A percentile compares a stretch with the other conserved stretches of the same genome.
Evolutionary conservation across 202 grass and related monocot species (phyloP).

Genomic region (Schoenoplectus triqueter): DNA sequence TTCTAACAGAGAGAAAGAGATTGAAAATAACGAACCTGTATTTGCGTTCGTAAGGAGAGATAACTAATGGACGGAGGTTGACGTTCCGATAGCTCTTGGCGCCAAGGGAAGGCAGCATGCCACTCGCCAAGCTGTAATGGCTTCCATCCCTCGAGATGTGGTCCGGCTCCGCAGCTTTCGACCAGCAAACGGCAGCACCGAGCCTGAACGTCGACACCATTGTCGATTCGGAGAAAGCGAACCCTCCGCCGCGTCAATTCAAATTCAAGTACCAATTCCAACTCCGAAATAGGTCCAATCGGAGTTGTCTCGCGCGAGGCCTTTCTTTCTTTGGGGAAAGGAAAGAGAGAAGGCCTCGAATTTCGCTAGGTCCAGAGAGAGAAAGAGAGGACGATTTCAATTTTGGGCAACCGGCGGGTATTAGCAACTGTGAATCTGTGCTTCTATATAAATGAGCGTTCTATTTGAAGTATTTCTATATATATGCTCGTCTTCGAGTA

Average conservation of each 20-base stretch:
- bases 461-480: too few relatives aligned
- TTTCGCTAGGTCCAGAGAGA: background rate
- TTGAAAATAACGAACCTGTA: slow-evolving; percentile 59
- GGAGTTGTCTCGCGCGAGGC: background rate
- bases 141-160: slow-evolving; percentile 79
- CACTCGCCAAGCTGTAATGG: slow-evolving; percentile 90
- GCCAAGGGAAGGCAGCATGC: slow-evolving; percentile 89
- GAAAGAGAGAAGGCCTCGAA: background rate
- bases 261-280: background rate
- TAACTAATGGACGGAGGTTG: slow-evolving; percentile 65
- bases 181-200: slow-evolving; percentile 9
- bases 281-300: background rate
- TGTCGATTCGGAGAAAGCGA: background rate
- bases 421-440: too few relatives aligned
- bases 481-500: too few relatives aligned
- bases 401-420: too few relatives aligned
- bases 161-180: slow-evolving; percentile 37
- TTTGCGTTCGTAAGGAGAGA: slow-evolving; percentile 77
- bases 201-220: slow-evolving; percentile 27
- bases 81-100: slow-evolving; percentile 71
- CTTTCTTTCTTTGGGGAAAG: background rate
- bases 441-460: too few relatives aligned
- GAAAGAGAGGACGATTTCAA: too few relatives aligned
- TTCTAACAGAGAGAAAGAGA: background rate
- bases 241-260: background rate